Percentiles rank a stretch among this genome's conserved stretches.
These are phyloP conservation scores for Chalciporus sp. DNA, from an alignment of 1,284 basidiomycete genomes.

Conservation along the genomic window DNA sequence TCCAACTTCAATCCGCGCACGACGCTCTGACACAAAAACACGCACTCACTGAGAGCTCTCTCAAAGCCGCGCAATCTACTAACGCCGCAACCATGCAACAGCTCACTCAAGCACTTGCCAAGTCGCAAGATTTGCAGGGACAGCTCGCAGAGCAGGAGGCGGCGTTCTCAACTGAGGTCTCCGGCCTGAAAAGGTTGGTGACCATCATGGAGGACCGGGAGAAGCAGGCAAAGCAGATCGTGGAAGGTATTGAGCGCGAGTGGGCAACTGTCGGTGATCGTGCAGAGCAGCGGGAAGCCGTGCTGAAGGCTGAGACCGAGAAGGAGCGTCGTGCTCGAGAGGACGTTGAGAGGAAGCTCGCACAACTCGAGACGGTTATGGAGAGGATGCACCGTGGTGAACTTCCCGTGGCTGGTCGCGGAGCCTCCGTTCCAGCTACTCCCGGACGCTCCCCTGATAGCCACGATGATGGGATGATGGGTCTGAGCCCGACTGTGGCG, in stretches of 20 bases:
- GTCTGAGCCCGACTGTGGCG: conserved; percentile 81
- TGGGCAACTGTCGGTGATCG: conserved; percentile 74
- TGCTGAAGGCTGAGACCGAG: conserved; percentile 67
- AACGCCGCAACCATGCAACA: conserved; percentile 68
- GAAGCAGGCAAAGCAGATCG: conserved; percentile 73
- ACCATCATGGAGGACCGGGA: conserved; percentile 84
- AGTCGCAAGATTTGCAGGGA: conserved; percentile 70
- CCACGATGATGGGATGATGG: conserved; percentile 57
- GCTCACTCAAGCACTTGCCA: conserved; percentile 68
- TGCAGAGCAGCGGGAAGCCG: conserved; percentile 66
- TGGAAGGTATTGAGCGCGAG: conserved; percentile 77
- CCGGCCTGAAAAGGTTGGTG: conserved; percentile 70
- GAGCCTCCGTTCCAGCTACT: conserved; percentile 44
- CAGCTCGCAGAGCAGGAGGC: conserved; percentile 81
- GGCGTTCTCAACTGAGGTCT: conserved; percentile 74
- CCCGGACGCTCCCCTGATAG: conserved; percentile 53
- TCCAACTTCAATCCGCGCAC: conserved; percentile 71
- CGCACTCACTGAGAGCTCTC: conserved; percentile 59
- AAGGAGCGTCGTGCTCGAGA: conserved; percentile 61
- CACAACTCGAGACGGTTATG: conserved; percentile 64
- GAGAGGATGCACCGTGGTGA: conserved; percentile 70
- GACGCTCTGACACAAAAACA: conserved; percentile 69
- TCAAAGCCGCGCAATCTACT: conserved; percentile 70
- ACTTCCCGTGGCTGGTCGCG: conserved; percentile 56
- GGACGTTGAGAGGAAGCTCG: conserved; percentile 59